Evolutionary conservation across 2,329 filamentous ascomycete genomes (phyloP), one percentile per base, ranked within the genome.

Genomic region (Fusarium cyanostomum): DNA sequence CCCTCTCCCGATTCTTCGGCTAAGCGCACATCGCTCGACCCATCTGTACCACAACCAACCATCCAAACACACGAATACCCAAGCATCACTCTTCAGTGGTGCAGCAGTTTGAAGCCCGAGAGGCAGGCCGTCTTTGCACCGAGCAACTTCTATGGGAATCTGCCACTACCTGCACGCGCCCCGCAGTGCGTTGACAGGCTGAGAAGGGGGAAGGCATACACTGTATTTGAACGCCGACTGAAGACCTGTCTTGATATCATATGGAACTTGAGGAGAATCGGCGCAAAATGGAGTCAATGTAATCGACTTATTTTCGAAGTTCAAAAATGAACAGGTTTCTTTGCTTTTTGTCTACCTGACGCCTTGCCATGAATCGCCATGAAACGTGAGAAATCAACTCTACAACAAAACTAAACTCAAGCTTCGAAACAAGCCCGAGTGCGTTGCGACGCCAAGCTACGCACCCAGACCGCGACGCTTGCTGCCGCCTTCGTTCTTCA

Each of bases 381-480:
- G 50, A 63, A 66, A 51, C 57, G 52, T 65, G 46, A 48, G 51
- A 65, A 9, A 48, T 43, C 42, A 61, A 56, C 62, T 54, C 42
- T 49, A 39, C 33, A 26, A 54, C 35, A 31, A 53, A 44, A 41
- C 30, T 35, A 59, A 52, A 30, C 35, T 39, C 37, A 35, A 50
- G 52, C 46, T 41, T 45, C 16, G 11, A 45, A 35, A 24, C 24
- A 15, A 35, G 27, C 50, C 30, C 10, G n/a, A 39, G 24, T 38
- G 8, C 13, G 7, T 18, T 48, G 34, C 35, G 12, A 33, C 38
- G 31, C 15, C 50, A 52, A 54, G 38, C 73, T 74, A 84, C 26
- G 83, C 84, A 16, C 84, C 84, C 10, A 87, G 77, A 3, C 85
- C 85, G 42, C 78, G 81, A 56, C 79, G 79, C 69, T 82, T 80